These are phyloP conservation scores for Ceratocystis papillata DNA, from an alignment of 2,329 filamentous ascomycete species.

Conservation along the genomic window DNA sequence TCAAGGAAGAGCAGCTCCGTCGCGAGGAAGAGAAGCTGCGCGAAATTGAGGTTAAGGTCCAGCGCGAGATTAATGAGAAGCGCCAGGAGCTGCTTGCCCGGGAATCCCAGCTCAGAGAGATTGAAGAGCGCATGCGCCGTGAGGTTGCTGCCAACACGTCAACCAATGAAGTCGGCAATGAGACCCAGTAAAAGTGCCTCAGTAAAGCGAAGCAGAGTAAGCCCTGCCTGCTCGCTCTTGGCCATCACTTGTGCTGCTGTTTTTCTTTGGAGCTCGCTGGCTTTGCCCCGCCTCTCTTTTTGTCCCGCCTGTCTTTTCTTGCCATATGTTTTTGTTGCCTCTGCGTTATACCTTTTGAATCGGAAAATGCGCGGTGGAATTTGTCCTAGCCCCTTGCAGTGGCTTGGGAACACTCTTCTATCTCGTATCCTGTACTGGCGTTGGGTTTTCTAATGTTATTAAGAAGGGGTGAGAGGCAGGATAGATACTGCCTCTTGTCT, in stretches of 20 bases:
- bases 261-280: slow-evolving; percentile 26
- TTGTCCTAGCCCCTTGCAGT: slow-evolving; percentile 22
- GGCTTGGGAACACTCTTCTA: slow-evolving; percentile 14
- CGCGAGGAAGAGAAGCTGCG: slow-evolving; percentile 99
- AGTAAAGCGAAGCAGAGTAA: neutral
- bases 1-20: slow-evolving; percentile 99
- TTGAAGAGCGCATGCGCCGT: slow-evolving; percentile 92
- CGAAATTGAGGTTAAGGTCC: slow-evolving; percentile 98
- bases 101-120: slow-evolving; percentile 97
- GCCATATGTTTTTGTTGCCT: slow-evolving; percentile 20
- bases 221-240: slow-evolving; percentile 31
- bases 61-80: slow-evolving; percentile 99
- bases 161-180: slow-evolving; percentile 33
- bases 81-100: slow-evolving; percentile 93
- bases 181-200: slow-evolving; percentile 36
- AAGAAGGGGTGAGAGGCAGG: slow-evolving; percentile 15
- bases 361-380: slow-evolving; percentile 19
- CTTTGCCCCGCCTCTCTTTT: slow-evolving; percentile 12
- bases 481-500: slow-evolving; percentile 18
- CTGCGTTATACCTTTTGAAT: slow-evolving; percentile 25
- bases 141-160: slow-evolving; percentile 51
- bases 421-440: slow-evolving; percentile 24
- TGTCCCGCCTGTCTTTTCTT: slow-evolving; percentile 17
- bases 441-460: slow-evolving; percentile 23
- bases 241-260: slow-evolving; percentile 40